phyloP scores from a whole-genome alignment of 1,284 basidiomycete species.

The Cutaneotrichosporon cyanovorans region DNA sequence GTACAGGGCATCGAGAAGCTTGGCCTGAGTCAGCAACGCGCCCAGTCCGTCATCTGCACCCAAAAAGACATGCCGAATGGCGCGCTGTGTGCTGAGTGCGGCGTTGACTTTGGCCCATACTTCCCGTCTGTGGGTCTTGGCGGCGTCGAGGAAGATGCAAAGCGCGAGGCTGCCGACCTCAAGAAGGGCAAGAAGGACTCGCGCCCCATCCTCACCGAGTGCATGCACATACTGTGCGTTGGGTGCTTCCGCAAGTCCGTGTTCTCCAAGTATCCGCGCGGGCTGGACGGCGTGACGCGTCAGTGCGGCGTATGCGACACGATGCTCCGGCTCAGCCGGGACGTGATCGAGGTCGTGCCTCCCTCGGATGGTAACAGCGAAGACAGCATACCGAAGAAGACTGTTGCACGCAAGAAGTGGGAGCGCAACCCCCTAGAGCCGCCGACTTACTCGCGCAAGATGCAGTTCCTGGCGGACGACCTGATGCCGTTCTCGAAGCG shows the following conservation, averaged over 20 bases:
- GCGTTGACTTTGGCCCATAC: constrained; percentile 60
- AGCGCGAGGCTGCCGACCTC: constrained; percentile 25
- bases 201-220: constrained; percentile 66
- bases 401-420: constrained; percentile 54
- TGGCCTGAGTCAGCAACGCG: constrained; percentile 70
- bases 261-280: constrained; percentile 71
- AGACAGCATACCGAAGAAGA: constrained; percentile 20
- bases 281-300: constrained; percentile 53
- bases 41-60: constrained; percentile 68
- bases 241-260: constrained; percentile 68
- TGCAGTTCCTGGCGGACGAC: constrained; percentile 67
- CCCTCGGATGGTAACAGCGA: constrained; percentile 52
- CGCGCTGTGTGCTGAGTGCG: constrained; percentile 81
- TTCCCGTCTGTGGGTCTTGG: constrained; percentile 41
- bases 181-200: constrained; percentile 31
- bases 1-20: constrained; percentile 65
- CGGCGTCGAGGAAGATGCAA: constrained; percentile 51
- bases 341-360: constrained; percentile 68
- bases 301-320: constrained; percentile 69
- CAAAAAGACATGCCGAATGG: constrained; percentile 71
- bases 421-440: constrained; percentile 62
- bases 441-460: constrained; percentile 74
- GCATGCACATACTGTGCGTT: constrained; percentile 86
- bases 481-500: constrained; percentile 64
- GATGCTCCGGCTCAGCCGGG: constrained; percentile 53